phyloP scores from a whole-genome alignment of 2,329 filamentous ascomycete species.

The Colletotrichum filicis region DNA sequence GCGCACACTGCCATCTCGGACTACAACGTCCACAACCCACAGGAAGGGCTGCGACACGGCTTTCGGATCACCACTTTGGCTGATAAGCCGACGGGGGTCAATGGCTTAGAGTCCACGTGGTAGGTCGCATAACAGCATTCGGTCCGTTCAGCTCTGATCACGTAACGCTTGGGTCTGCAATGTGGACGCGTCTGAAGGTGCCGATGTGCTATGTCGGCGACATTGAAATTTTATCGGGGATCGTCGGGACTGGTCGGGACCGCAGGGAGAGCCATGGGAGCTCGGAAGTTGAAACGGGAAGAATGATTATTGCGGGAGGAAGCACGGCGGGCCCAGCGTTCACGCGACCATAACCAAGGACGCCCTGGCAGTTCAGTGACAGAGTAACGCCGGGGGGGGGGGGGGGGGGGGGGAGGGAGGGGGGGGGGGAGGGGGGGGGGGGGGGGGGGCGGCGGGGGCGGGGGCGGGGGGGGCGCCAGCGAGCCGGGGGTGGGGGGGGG shows the following conservation, averaged over 20 bases:
- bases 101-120: constrained; percentile 50
- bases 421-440: constrained; percentile 2
- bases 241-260: neutral
- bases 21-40: constrained; percentile 52
- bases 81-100: constrained; percentile 50
- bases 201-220: neutral
- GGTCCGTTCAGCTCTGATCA: constrained; percentile 2
- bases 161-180: neutral
- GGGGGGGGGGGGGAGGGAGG: neutral
- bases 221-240: neutral
- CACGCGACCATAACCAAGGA: neutral
- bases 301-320: neutral
- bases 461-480: no score
- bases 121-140: constrained; percentile 27
- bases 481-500: no score
- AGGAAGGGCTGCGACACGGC: constrained; percentile 53
- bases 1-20: constrained; percentile 56
- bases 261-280: neutral
- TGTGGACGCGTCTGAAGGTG: constrained; percentile 4
- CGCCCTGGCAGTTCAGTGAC: neutral
- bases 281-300: constrained; percentile 19
- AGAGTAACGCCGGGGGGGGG: neutral
- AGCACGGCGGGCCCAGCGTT: constrained; percentile 7
- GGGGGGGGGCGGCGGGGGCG: no score
- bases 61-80: constrained; percentile 53